phyloP scores from a whole-genome alignment of 345 rosid genomes.

The Linum tenue region DNA sequence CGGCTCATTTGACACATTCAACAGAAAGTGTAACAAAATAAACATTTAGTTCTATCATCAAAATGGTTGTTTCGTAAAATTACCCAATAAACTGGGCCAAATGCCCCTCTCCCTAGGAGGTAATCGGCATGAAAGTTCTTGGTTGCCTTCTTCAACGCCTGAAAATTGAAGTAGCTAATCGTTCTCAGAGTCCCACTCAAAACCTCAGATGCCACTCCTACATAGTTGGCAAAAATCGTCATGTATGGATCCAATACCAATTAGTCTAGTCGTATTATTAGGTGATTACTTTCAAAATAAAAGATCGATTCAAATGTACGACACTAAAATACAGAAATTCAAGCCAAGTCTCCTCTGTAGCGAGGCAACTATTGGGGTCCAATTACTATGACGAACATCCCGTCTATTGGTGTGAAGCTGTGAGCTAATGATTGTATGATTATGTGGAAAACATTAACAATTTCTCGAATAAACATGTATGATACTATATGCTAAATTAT shows the following conservation, averaged over 20 bases:
- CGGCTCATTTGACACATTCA: too few relatives aligned
- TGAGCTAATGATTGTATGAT: too few relatives aligned
- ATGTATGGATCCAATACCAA: too few relatives aligned
- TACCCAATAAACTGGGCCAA: conserved; percentile 60
- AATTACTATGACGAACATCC: not conserved
- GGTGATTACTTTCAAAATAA: too few relatives aligned
- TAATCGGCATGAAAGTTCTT: conserved; percentile 38
- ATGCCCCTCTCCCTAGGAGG: conserved; percentile 61
- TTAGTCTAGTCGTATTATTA: too few relatives aligned
- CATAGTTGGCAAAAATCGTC: not conserved
- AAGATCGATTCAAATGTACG: not conserved
- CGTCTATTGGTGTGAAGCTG: too few relatives aligned
- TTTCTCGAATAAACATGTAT: too few relatives aligned
- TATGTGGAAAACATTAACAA: too few relatives aligned
- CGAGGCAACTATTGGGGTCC: not conserved
- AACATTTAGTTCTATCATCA: not conserved
- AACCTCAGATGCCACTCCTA: conserved; percentile 27
- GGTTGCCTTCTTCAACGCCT: conserved; percentile 54
- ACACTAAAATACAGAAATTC: conserved; percentile 1
- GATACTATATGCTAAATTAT: too few relatives aligned
- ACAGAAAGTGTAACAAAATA: too few relatives aligned
- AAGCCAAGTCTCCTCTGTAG: too few relatives aligned
- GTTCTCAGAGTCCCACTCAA: conserved; percentile 37
- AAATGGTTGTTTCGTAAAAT: not conserved
- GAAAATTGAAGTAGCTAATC: conserved; percentile 39